Evolutionary conservation across 2,329 filamentous ascomycete genomes (phyloP), one percentile per base, ranked within the genome.

Genomic region (Myotisia sp.): DNA sequence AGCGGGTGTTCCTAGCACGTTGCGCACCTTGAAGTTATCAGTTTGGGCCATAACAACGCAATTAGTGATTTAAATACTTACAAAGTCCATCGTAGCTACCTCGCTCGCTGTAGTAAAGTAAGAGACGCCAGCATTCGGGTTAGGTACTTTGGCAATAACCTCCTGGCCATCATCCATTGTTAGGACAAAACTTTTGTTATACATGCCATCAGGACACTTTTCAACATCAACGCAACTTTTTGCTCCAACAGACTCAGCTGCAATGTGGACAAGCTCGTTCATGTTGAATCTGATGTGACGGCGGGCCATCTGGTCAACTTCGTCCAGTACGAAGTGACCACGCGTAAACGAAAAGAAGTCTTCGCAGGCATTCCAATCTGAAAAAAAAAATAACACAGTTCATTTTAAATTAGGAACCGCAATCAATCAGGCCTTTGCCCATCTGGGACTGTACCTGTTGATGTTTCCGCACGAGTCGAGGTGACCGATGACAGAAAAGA

Each of bases 41-140:
- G 28, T 12, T n/a, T 7, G 16, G 6, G 21, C 13, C 10, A 9
- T 19, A 4, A 18, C 9, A 10, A 26, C 10, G 16, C 12, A 6
- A 30, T 30, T 3, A 30, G 2, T 10, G 10, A n/a, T 6, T 26
- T 5, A 32, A 5, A 4, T n/a, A 26, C 22, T 13, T 34, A 41
- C 33, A 39, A 53, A 52, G 5, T 55, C 48, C 38, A 59, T 47
- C 14, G 54, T 60, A 7, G 55, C 55, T 19, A 54, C 55, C 40
- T 59, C 55, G 35, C 49, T 53, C 26, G 55, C 55, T 12, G 50
- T 46, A 20, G 48, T 45, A 5, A 29, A 29, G 9, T 36, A 24
- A 1, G 16, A 5, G 1, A 26, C 14, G 19, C 38, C 35, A 3
- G 35, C 36, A 14, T 40, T 40, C 1, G 38, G 35, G n/a, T 40